Conservation (phyloP, 2,329 filamentous ascomycete species). For the Aspergillus terreus region DNA sequence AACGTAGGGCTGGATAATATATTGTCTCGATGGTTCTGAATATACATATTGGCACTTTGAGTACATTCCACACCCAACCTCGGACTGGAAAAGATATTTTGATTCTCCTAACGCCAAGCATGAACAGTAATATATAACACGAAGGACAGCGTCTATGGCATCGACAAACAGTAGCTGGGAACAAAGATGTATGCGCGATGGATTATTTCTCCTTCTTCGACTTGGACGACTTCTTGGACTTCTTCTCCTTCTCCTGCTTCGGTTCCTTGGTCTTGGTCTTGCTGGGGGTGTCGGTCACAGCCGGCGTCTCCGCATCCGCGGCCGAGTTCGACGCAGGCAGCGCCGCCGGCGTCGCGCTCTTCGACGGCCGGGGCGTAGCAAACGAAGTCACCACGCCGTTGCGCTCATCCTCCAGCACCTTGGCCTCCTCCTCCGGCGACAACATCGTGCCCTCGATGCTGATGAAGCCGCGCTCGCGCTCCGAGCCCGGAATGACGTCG, state of each 20-base stretch:
- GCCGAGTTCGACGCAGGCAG: conserved; percentile 14
- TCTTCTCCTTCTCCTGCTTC: conserved; percentile 18
- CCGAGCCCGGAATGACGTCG: conserved; percentile 66
- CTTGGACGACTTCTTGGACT: conserved; percentile 18
- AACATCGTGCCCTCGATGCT: conserved; percentile 88
- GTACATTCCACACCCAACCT: too few species aligned
- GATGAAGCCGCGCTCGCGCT: conserved; percentile 70
- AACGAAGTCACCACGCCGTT: conserved; percentile 32
- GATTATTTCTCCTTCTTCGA: conserved; percentile 20
- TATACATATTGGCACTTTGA: too few species aligned
- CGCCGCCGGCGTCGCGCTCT: conserved; percentile 19
- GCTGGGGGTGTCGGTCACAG: conserved; percentile 10
- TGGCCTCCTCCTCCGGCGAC: conserved; percentile 61
- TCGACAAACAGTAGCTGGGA: conserved; percentile 8
- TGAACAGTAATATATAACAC: conserved; percentile 17
- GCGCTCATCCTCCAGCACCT: conserved; percentile 54
- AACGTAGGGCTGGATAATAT: neutral
- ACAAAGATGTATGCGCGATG: neutral
- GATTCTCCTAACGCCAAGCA: conserved; percentile 21
- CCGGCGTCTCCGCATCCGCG: neutral
- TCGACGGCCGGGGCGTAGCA: conserved; percentile 19
- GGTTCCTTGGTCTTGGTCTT: conserved; percentile 14
- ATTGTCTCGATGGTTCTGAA: neutral
- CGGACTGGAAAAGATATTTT: conserved; percentile 9
- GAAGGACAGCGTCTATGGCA: conserved; percentile 10